phyloP scores from a whole-genome alignment of 179 eudicot species.

The Actinidia polygama region DNA sequence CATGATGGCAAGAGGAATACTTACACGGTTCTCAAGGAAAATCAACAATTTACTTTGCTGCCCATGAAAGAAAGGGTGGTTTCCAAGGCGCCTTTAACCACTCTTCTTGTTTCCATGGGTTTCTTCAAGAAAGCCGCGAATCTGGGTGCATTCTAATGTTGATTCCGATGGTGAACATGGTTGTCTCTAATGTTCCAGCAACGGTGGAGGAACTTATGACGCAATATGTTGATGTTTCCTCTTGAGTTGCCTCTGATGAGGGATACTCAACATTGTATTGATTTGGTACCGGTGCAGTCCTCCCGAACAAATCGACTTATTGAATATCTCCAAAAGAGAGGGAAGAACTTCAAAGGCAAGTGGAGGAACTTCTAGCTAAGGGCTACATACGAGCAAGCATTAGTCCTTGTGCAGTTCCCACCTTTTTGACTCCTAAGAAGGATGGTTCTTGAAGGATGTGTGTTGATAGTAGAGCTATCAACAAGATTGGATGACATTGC shows the following conservation, averaged over 20 bases:
- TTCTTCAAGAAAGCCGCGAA: background rate
- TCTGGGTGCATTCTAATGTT: too few species aligned
- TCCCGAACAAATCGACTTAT: background rate
- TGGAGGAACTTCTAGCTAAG: background rate
- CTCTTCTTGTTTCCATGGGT: background rate
- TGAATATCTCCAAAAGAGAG: background rate
- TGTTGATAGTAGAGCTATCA: background rate
- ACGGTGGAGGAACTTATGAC: too few species aligned
- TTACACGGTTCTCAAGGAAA: background rate
- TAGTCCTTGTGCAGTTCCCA: background rate
- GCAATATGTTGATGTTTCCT: background rate
- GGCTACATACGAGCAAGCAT: background rate
- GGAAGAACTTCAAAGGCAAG: background rate
- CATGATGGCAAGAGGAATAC: background rate
- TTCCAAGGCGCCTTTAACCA: background rate
- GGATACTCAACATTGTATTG: background rate
- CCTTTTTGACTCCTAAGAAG: background rate
- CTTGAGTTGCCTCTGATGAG: background rate
- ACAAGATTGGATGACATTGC: background rate
- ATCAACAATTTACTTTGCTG: background rate
- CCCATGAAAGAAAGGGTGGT: background rate
- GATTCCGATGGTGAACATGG: too few species aligned
- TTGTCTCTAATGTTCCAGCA: too few species aligned
- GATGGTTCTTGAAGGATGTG: background rate
- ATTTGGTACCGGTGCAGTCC: background rate